A percentile compares a stretch with the other conserved stretches of the same genome.
Conservation (phyloP, 2,329 filamentous ascomycete genomes). For the Cercospora zeae-maydis region DNA sequence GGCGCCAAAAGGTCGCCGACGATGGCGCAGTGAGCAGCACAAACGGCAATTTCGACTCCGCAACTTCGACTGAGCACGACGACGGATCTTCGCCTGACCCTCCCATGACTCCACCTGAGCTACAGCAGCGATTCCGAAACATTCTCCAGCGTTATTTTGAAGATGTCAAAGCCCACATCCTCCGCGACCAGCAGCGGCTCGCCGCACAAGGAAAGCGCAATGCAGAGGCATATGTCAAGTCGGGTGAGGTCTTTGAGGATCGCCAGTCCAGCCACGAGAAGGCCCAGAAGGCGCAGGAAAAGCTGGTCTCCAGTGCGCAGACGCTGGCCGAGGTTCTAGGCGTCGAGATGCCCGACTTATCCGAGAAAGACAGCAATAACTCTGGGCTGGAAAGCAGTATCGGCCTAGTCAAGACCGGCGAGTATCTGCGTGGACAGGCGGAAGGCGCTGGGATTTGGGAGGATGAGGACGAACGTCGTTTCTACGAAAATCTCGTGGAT, state of each 20-base stretch:
- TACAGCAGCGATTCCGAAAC: conserved; percentile 81
- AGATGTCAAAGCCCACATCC: conserved; percentile 81
- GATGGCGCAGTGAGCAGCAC: conserved; percentile 63
- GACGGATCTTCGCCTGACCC: conserved; percentile 58
- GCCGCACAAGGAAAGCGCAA: conserved; percentile 85
- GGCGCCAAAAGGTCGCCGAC: conserved; percentile 78
- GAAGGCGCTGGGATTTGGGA: conserved; percentile 97
- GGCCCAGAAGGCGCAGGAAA: conserved; percentile 86
- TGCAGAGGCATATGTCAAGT: conserved; percentile 96
- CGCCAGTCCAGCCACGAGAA: conserved; percentile 95
- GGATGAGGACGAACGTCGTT: conserved; percentile 94
- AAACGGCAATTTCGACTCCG: conserved; percentile 51
- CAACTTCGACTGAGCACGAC: conserved; percentile 51
- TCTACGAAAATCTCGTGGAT: conserved; percentile 95
- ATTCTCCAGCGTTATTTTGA: conserved; percentile 86
- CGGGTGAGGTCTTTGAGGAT: conserved; percentile 96
- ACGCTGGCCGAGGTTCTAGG: conserved; percentile 83
- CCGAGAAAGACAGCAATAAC: conserved; percentile 67
- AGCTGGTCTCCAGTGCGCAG: conserved; percentile 84
- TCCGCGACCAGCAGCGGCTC: conserved; percentile 89
- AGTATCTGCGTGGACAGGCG: conserved; percentile 84
- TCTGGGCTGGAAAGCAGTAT: conserved; percentile 70
- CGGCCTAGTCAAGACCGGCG: conserved; percentile 87
- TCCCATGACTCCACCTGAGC: conserved; percentile 69
- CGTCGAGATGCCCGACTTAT: conserved; percentile 88